A percentile compares a stretch with the other conserved stretches of the same genome.
Conservation (phyloP, 2,329 filamentous ascomycete genomes). For the Fusarium graminum region DNA sequence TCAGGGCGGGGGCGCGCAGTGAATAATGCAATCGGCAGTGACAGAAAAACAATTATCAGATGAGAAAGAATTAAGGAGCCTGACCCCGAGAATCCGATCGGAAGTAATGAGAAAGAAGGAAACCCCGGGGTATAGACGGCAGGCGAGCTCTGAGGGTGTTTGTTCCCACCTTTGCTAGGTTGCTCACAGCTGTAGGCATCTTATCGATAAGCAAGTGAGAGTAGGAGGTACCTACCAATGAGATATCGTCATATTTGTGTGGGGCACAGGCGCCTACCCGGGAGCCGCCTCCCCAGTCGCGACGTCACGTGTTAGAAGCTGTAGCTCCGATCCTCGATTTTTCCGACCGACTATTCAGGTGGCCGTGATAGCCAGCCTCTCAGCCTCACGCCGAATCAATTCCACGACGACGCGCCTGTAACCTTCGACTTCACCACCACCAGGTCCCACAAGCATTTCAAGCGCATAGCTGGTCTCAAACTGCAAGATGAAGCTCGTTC, state of each 20-base stretch:
- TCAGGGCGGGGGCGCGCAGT: slow-evolving; percentile 26
- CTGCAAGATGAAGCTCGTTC: slow-evolving; percentile 93
- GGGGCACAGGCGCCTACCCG: background rate
- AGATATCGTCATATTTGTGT: background rate
- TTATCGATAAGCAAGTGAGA: slow-evolving; percentile 46
- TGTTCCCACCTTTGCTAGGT: slow-evolving; percentile 21
- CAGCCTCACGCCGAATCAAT: slow-evolving; percentile 49
- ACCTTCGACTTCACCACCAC: slow-evolving; percentile 26
- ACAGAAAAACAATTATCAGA: slow-evolving; percentile 2
- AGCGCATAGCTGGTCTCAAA: slow-evolving; percentile 20
- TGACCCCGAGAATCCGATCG: slow-evolving; percentile 32
- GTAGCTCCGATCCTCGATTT: slow-evolving; percentile 49
- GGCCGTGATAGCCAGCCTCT: slow-evolving; percentile 45
- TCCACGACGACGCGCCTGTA: slow-evolving; percentile 40
- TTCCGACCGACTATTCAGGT: slow-evolving; percentile 52
- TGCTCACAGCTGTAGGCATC: slow-evolving; percentile 30
- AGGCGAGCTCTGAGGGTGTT: slow-evolving; percentile 33
- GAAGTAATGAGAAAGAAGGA: slow-evolving; percentile 25
- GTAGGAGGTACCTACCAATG: background rate
- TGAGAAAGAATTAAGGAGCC: slow-evolving; percentile 1
- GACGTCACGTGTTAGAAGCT: slow-evolving; percentile 41
- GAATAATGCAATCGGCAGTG: slow-evolving; percentile 9
- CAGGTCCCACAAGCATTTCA: slow-evolving; percentile 4
- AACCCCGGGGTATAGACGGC: slow-evolving; percentile 30
- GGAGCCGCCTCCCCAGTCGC: background rate